These are phyloP conservation scores for Pleurotus tuber-regium DNA, from an alignment of 768 basidiomycete species.

Conservation along the genomic window DNA sequence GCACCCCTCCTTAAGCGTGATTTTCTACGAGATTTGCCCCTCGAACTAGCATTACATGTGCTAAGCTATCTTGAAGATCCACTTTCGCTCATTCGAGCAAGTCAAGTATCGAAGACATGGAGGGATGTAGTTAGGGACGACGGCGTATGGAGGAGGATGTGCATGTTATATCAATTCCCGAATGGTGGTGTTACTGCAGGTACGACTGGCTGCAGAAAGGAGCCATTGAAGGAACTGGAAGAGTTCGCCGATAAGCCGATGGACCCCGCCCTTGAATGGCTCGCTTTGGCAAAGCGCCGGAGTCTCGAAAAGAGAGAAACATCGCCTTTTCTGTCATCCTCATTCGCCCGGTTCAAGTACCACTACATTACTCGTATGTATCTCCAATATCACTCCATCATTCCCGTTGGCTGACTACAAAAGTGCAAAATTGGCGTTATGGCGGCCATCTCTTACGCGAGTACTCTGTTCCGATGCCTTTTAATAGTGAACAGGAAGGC, in stretches of 20 bases:
- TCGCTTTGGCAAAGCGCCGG: constrained; percentile 14
- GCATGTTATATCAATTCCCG: constrained; percentile 36
- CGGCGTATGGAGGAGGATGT: constrained; percentile 78
- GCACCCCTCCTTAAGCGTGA: constrained; percentile 64
- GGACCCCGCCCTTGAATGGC: constrained; percentile 39
- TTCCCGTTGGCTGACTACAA: constrained; percentile 5
- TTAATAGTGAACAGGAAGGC: constrained; percentile 32
- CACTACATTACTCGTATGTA: constrained; percentile 64
- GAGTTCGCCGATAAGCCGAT: constrained; percentile 31
- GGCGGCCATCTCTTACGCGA: constrained; percentile 70
- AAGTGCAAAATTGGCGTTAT: constrained; percentile 79
- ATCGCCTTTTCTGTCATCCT: background rate
- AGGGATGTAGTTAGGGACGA: constrained; percentile 68
- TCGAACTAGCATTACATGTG: constrained; percentile 75
- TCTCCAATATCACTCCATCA: constrained; percentile 7
- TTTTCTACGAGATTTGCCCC: constrained; percentile 54
- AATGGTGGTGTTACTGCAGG: background rate
- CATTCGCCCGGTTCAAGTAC: constrained; percentile 9
- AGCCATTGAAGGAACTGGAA: constrained; percentile 32
- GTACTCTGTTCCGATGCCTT: constrained; percentile 48
- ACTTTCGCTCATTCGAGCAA: constrained; percentile 63
- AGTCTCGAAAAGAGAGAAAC: background rate
- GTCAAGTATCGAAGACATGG: constrained; percentile 75
- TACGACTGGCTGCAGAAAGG: constrained; percentile 20
- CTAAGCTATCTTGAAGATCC: constrained; percentile 78